These are phyloP conservation scores for Apiotrichum brassicae DNA, from an alignment of 1,284 basidiomycete species.

Conservation along the genomic window DNA sequence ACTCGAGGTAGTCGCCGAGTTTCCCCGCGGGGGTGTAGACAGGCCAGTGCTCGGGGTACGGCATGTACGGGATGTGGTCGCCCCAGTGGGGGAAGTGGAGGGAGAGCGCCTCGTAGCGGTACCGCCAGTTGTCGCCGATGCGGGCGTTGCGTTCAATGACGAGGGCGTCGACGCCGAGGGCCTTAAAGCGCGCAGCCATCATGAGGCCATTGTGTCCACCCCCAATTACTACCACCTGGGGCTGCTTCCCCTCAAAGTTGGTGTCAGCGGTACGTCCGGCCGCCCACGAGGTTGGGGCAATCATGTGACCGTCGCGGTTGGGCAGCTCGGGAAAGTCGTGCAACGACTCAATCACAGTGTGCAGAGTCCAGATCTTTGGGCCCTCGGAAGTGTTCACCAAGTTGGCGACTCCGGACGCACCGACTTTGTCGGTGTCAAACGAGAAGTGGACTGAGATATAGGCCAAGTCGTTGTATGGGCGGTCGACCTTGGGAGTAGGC, in stretches of 20 bases:
- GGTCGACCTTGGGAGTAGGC: constrained; percentile 44
- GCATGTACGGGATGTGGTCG: constrained; percentile 49
- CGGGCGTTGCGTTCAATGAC: constrained; percentile 43
- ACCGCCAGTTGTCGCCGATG: constrained; percentile 48
- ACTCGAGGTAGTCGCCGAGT: constrained; percentile 31
- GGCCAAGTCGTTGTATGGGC: constrained; percentile 53
- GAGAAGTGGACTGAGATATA: constrained; percentile 56
- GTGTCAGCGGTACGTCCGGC: no score
- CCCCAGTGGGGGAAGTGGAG: constrained; percentile 57
- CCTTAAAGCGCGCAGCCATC: constrained; percentile 45
- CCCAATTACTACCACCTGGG: constrained; percentile 50
- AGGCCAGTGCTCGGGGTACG: constrained; percentile 53
- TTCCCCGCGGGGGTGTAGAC: constrained; percentile 55
- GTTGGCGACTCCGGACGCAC: constrained; percentile 52
- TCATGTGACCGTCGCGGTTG: constrained; percentile 24
- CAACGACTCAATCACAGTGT: constrained; percentile 55
- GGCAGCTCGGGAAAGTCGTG: constrained; percentile 49
- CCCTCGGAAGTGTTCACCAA: constrained; percentile 49
- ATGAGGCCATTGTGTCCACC: constrained; percentile 46
- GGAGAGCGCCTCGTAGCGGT: constrained; percentile 56
- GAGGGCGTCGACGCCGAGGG: constrained; percentile 42
- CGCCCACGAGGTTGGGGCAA: constrained; percentile 16
- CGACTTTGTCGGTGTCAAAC: constrained; percentile 53
- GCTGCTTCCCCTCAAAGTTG: no score
- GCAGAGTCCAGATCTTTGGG: constrained; percentile 55